Evolutionary conservation across 208 protist species (phyloP).

Genomic region (Wallacemonas rigidus): DNA sequence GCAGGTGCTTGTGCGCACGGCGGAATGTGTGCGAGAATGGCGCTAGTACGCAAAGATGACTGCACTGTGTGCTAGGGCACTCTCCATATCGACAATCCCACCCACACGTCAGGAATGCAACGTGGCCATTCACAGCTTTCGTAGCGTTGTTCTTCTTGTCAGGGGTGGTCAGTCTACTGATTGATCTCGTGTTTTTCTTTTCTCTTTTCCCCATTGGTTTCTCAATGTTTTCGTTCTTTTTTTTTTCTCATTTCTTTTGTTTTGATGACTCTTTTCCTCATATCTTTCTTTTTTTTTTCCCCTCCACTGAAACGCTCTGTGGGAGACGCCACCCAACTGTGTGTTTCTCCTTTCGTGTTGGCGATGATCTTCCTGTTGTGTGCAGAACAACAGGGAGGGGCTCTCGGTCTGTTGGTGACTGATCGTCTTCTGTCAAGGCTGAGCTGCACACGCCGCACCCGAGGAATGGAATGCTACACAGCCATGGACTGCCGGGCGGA

Average conservation of each 20-base stretch:
- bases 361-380: constrained; percentile 7
- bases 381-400: constrained; percentile 8
- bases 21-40: too few species aligned
- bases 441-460: too few species aligned
- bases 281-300: constrained; percentile 13
- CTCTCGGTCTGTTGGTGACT: background rate
- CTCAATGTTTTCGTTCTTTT: constrained; percentile 11
- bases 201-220: constrained; percentile 9
- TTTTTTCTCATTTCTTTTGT: constrained; percentile 13
- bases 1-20: too few species aligned
- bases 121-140: too few species aligned
- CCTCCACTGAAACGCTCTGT: background rate
- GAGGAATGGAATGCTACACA: too few species aligned
- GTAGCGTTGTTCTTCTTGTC: too few species aligned
- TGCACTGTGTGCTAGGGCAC: too few species aligned
- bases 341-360: constrained; percentile 1
- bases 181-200: constrained; percentile 2
- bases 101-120: too few species aligned
- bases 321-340: background rate
- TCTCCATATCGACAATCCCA: too few species aligned
- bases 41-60: too few species aligned
- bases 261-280: constrained; percentile 3
- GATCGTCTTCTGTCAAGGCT: too few species aligned
- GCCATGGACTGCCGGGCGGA: too few species aligned
- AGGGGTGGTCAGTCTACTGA: background rate